These are phyloP conservation scores for Xanthoconium separans DNA, from an alignment of 1,284 basidiomycete genomes.

Conservation along the genomic window DNA sequence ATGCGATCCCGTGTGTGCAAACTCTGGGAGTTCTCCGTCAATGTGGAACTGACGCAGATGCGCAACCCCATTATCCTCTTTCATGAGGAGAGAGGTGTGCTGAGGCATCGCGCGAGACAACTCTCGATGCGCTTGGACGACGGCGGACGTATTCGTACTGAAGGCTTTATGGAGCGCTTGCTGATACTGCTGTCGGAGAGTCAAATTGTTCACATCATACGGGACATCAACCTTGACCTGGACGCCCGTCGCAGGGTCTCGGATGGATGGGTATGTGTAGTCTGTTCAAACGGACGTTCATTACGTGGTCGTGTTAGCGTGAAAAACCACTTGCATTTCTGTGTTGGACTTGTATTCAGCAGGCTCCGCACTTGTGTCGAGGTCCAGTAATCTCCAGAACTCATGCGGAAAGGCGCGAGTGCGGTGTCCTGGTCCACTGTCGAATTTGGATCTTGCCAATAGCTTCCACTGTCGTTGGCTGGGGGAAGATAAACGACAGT, in stretches of 20 bases:
- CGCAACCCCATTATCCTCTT: neutral
- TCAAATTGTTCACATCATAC: constrained; percentile 4
- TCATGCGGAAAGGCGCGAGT: constrained; percentile 11
- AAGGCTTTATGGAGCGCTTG: constrained; percentile 7
- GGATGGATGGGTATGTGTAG: constrained; percentile 21
- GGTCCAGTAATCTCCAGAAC: constrained; percentile 7
- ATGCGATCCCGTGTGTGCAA: constrained; percentile 18
- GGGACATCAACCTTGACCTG: constrained; percentile 14
- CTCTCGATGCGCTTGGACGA: neutral
- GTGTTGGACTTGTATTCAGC: neutral
- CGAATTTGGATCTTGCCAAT: neutral
- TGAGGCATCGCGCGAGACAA: neutral
- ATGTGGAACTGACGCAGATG: constrained; percentile 11
- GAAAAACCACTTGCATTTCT: constrained; percentile 6
- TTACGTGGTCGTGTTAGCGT: neutral
- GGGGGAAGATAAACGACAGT: neutral
- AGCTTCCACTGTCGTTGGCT: constrained; percentile 5
- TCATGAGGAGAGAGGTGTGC: constrained; percentile 9
- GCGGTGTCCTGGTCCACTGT: neutral
- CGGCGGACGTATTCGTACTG: neutral
- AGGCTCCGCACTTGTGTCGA: constrained; percentile 9
- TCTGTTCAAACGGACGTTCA: constrained; percentile 6
- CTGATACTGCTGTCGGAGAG: constrained; percentile 13
- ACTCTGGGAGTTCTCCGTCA: constrained; percentile 13
- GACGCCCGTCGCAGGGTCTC: neutral